phyloP scores from a whole-genome alignment of 2,329 filamentous ascomycete genomes.

The Aphanoascus verrucosus region DNA sequence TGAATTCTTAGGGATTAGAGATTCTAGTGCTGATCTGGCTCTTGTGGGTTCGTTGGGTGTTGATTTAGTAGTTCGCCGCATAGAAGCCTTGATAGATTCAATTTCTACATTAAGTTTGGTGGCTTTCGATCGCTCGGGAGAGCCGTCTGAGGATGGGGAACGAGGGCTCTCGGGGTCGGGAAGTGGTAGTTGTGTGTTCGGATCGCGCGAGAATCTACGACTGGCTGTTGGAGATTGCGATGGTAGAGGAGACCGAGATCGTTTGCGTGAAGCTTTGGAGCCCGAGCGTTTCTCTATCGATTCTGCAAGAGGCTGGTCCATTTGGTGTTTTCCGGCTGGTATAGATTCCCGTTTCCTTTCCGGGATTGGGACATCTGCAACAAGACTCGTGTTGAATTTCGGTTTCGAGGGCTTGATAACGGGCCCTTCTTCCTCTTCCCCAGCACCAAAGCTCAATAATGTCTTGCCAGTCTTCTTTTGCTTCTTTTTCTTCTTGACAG shows the following conservation, averaged over 20 bases:
- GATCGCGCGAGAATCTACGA: constrained; percentile 31
- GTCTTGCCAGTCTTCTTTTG: constrained; percentile 34
- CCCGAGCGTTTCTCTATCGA: neutral
- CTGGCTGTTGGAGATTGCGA: constrained; percentile 20
- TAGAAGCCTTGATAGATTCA: constrained; percentile 37
- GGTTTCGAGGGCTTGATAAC: constrained; percentile 34
- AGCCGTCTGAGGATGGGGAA: constrained; percentile 22
- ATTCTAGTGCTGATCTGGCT: constrained; percentile 39
- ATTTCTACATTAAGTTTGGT: constrained; percentile 39
- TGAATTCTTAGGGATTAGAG: constrained; percentile 39
- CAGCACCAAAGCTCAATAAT: constrained; percentile 39
- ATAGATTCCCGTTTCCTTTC: constrained; percentile 13
- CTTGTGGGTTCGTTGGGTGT: constrained; percentile 24
- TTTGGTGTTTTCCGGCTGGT: constrained; percentile 13
- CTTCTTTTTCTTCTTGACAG: constrained; percentile 33
- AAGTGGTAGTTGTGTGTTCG: constrained; percentile 36
- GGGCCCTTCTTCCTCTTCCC: constrained; percentile 32
- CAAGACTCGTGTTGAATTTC: constrained; percentile 40
- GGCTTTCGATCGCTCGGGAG: constrained; percentile 27
- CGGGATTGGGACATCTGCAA: constrained; percentile 24
- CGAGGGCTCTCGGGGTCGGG: constrained; percentile 36
- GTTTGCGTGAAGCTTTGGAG: constrained; percentile 19
- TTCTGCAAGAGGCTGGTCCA: neutral
- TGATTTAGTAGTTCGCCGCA: constrained; percentile 33
- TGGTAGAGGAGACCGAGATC: constrained; percentile 27